Evolutionary conservation across 2,329 filamentous ascomycete genomes (phyloP), one percentile per base, ranked within the genome.

Genomic region (Phaeosphaeriaceae sp.): DNA sequence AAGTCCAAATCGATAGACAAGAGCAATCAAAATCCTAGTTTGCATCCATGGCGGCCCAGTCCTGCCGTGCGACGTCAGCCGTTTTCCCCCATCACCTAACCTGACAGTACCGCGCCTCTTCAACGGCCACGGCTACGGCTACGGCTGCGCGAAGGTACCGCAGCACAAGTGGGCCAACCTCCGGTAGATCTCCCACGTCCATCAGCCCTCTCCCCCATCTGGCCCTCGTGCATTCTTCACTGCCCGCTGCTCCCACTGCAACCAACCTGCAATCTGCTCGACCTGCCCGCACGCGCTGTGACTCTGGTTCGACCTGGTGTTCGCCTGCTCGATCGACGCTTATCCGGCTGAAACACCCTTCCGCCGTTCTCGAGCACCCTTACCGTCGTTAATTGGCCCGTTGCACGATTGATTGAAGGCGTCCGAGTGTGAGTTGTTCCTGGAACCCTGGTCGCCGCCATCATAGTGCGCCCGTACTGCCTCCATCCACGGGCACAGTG

Each of bases 361-460:
- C 56, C 54, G 28, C 54, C 49, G 28, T 40, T 40, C 35, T 21
- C 55, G 15, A 42, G 58, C 61, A 66, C 42, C 35, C 35, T 40
- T 40, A 15, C 53, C 58, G 30, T 63, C 49, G 24, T 65, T 40
- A 40, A 40, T 71, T 70, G 70, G 68, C 61, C 61, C 59, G 58
- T 49, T 52, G 58, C 46, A 42, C 42, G 49, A 59, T 62, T 56
- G 62, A 66, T 61, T 66, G 65, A 65, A 42, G 57, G 52, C 59
- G 53, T 55, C 61, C 59, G 46, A 44, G 65, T 66, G 61, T 73
- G 71, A 72, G 69, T 69, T 73, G 54, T 60, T 68, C 35, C 67
- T 67, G 62, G 59, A 44, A 65, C 65, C 71, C 71, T 65, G 59
- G 68, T 64, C 63, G 64, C 65, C 67, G 63, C 64, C 61, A 67